These are phyloP conservation scores for Zopfia rhizophila DNA, from an alignment of 2,329 filamentous ascomycete species.

Conservation along the genomic window DNA sequence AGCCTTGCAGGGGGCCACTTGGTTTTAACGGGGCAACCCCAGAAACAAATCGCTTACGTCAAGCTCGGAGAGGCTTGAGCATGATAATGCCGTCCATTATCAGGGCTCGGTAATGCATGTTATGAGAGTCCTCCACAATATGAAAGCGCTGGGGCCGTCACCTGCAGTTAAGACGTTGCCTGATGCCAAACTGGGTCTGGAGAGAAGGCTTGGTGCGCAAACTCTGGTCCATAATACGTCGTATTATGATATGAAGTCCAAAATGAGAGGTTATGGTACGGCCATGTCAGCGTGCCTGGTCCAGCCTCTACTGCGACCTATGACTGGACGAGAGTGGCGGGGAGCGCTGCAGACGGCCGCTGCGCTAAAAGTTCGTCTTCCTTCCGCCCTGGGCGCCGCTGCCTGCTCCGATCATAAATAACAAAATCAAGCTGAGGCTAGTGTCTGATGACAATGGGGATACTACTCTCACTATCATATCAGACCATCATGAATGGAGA, in stretches of 20 bases:
- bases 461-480: conserved; percentile 23
- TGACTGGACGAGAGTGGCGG: conserved; percentile 31
- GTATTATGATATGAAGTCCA: conserved; percentile 37
- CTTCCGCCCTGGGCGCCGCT: conserved; percentile 26
- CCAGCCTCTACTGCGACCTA: conserved; percentile 25
- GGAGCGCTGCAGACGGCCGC: conserved; percentile 34
- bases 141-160: conserved; percentile 27
- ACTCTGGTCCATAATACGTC: conserved; percentile 37
- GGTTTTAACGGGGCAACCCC: conserved; percentile 27
- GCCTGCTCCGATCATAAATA: conserved; percentile 36
- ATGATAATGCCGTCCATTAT: conserved; percentile 39
- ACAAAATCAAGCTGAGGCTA: conserved; percentile 20
- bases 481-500: conserved; percentile 14
- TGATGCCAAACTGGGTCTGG: conserved; percentile 31
- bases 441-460: conserved; percentile 28
- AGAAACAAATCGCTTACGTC: conserved; percentile 41
- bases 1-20: conserved; percentile 10
- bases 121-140: conserved; percentile 38
- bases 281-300: conserved; percentile 32
- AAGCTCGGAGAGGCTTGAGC: conserved; percentile 30
- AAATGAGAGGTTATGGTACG: conserved; percentile 28
- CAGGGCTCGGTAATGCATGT: conserved; percentile 40
- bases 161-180: conserved; percentile 35
- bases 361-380: conserved; percentile 30
- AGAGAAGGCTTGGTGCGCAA: conserved; percentile 30